A percentile compares a stretch with the other conserved stretches of the same genome.
Conservation (phyloP, 2,329 filamentous ascomycete species). For the Xylaria hypoxylon region DNA sequence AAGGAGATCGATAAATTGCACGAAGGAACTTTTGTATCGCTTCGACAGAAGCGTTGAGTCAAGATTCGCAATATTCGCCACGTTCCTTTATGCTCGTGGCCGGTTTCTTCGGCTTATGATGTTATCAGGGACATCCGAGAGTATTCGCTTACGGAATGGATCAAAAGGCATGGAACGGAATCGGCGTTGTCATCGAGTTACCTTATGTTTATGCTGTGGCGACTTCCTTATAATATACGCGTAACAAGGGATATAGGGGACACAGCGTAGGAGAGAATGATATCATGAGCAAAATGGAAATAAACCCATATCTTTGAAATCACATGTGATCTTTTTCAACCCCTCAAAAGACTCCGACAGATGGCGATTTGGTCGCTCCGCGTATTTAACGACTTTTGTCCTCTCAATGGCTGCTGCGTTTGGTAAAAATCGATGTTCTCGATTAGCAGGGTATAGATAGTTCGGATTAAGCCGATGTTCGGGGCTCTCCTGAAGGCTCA, state of each 20-base stretch:
- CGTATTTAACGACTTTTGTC: neutral
- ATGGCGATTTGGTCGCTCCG: too few relatives aligned
- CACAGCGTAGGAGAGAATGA: neutral
- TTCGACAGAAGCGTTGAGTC: neutral
- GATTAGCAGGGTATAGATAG: neutral
- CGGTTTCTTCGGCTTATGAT: neutral
- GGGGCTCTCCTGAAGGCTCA: too few relatives aligned
- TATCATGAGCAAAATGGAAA: neutral
- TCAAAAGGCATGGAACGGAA: constrained; percentile 1
- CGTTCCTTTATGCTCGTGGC: neutral
- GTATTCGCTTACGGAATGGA: neutral
- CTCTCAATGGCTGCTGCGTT: neutral
- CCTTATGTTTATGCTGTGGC: neutral
- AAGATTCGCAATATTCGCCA: neutral
- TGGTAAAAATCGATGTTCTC: too few relatives aligned
- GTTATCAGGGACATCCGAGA: neutral
- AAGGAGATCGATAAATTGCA: neutral
- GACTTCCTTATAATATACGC: neutral
- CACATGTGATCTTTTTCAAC: too few relatives aligned
- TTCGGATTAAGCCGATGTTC: too few relatives aligned
- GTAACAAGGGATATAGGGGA: neutral
- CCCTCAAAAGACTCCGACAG: neutral
- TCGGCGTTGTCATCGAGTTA: neutral
- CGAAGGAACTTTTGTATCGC: neutral
- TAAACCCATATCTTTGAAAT: neutral